A percentile compares a stretch with the other conserved stretches of the same genome.
phyloP scores from a whole-genome alignment of 1,284 basidiomycete species.

The Irpex rosettiformis region DNA sequence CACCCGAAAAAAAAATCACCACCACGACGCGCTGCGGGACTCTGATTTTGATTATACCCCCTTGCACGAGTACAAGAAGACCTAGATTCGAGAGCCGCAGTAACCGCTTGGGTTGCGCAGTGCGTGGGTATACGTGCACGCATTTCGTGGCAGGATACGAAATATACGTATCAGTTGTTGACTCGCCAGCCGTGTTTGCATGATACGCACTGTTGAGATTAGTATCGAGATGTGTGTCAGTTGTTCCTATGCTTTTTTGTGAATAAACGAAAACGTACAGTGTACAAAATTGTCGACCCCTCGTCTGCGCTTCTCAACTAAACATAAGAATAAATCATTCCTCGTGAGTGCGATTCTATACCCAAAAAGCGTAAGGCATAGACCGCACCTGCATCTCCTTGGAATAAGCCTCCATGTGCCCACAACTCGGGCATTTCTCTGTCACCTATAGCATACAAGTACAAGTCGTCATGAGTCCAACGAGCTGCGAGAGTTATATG shows the following conservation, averaged over 20 bases:
- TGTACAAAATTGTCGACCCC: slow-evolving; percentile 84
- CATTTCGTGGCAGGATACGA: not conserved
- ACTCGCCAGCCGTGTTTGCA: slow-evolving; percentile 78
- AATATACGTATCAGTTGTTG: slow-evolving; percentile 51
- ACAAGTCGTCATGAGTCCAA: too few species aligned
- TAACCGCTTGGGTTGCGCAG: too few species aligned
- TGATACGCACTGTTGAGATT: slow-evolving; percentile 56
- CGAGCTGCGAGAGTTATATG: not conserved
- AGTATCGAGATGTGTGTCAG: too few species aligned
- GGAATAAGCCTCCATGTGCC: slow-evolving; percentile 76
- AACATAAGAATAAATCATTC: not conserved
- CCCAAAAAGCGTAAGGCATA: not conserved
- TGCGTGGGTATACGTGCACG: too few species aligned
- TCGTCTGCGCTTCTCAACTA: slow-evolving; percentile 88
- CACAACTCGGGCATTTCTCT: slow-evolving; percentile 92
- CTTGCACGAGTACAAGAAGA: too few species aligned
- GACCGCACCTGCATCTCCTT: slow-evolving; percentile 70
- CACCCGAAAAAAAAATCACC: not conserved
- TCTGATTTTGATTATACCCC: not conserved
- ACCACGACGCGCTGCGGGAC: not conserved
- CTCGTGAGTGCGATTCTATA: too few species aligned
- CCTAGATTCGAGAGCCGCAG: too few species aligned
- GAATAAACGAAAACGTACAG: slow-evolving; percentile 40
- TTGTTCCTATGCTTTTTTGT: slow-evolving; percentile 1
- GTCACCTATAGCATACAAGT: slow-evolving; percentile 60